These are phyloP conservation scores for Clonostachys byssicola DNA, from an alignment of 2,329 filamentous ascomycete genomes.

Conservation along the genomic window DNA sequence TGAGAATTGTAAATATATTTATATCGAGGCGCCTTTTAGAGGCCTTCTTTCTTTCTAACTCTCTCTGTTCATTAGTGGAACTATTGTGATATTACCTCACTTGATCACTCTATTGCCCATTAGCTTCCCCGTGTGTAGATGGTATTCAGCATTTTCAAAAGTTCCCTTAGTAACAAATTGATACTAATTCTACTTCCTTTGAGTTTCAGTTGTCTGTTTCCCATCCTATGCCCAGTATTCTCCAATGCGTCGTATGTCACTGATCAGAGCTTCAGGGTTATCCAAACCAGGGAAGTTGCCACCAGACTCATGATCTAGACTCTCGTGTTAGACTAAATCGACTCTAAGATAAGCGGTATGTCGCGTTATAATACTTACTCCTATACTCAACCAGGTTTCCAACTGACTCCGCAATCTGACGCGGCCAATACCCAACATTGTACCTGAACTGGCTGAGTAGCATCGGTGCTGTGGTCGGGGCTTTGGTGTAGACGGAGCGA, in stretches of 20 bases:
- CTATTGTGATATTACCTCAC: too few species aligned
- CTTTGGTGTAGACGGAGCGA: background rate
- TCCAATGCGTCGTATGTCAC: constrained; percentile 4
- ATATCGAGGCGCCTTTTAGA: too few species aligned
- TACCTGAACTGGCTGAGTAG: constrained; percentile 9
- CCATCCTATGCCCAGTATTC: background rate
- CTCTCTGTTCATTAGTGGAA: too few species aligned
- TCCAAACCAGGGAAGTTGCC: constrained; percentile 6
- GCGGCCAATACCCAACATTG: constrained; percentile 9
- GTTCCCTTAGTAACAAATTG: too few species aligned
- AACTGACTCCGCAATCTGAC: constrained; percentile 3
- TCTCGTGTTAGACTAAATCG: background rate
- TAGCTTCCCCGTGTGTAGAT: too few species aligned
- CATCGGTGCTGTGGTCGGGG: background rate
- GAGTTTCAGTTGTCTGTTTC: too few species aligned
- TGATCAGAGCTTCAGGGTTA: constrained; percentile 4
- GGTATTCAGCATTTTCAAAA: too few species aligned
- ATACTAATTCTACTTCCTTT: too few species aligned
- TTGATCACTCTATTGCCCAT: too few species aligned
- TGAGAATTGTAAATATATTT: too few species aligned
- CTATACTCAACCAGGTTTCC: constrained; percentile 10
- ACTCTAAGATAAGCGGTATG: background rate
- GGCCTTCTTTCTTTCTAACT: too few species aligned
- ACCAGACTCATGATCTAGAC: constrained; percentile 5
- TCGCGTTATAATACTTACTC: background rate